These are phyloP conservation scores for Verbena officinalis DNA, from an alignment of 257 asterid species.

Conservation along the genomic window DNA sequence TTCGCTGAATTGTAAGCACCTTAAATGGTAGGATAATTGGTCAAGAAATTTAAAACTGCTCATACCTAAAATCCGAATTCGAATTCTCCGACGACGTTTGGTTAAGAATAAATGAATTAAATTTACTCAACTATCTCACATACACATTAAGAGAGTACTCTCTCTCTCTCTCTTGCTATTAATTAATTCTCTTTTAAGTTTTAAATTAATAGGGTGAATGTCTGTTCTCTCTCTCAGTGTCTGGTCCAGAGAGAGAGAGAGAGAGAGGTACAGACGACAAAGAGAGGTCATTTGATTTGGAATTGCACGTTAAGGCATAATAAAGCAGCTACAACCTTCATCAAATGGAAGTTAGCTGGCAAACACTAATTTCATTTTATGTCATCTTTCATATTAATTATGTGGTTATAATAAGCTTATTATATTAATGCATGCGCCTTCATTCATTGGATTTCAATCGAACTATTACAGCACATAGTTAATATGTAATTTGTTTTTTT, in stretches of 20 bases:
- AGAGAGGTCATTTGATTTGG: conserved; percentile 34
- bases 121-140: background rate
- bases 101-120: no score
- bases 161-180: background rate
- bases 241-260: background rate
- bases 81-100: no score
- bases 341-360: conserved; percentile 53
- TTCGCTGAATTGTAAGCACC: no score
- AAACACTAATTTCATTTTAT: conserved; percentile 44
- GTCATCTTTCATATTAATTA: background rate
- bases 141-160: background rate
- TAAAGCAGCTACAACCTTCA: conserved; percentile 13
- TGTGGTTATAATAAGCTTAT: no score
- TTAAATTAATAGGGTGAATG: background rate
- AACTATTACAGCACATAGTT: background rate
- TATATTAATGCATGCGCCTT: background rate
- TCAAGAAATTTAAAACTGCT: no score
- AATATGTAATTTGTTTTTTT: no score
- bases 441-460: conserved; percentile 29
- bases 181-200: background rate
- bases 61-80: no score
- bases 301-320: conserved; percentile 31
- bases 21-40: no score
- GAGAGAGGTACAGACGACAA: conserved; percentile 13
- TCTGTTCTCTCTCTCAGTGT: background rate